These are phyloP conservation scores for Saccharomyces uvarum DNA, from an alignment of 1,139 yeast species.

Conservation along the genomic window DNA sequence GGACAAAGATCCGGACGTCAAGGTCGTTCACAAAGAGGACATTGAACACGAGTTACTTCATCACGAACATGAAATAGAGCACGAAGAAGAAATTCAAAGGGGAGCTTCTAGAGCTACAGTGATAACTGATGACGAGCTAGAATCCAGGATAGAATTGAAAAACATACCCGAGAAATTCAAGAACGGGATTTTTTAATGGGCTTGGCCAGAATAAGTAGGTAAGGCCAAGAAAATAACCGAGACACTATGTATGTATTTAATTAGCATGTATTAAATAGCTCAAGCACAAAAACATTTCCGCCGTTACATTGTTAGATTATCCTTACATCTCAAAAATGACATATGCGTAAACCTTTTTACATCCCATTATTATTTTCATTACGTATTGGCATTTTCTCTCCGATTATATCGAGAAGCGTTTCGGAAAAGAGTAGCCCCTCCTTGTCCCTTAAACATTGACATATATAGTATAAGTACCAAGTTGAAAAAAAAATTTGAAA, in stretches of 20 bases:
- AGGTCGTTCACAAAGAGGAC: slow-evolving; percentile 77
- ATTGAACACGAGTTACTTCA: slow-evolving; percentile 82
- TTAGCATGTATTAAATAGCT: neutral
- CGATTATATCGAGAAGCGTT: neutral
- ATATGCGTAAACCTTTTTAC: neutral
- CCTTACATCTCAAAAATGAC: neutral
- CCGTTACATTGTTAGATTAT: neutral
- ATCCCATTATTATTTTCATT: neutral
- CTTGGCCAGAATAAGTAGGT: neutral
- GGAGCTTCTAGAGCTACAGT: slow-evolving; percentile 35
- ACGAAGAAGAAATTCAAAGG: slow-evolving; percentile 46
- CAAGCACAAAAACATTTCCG: neutral
- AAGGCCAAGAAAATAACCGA: neutral
- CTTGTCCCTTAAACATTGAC: neutral
- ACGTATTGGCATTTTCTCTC: neutral
- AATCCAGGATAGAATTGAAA: slow-evolving; percentile 30
- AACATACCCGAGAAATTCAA: slow-evolving; percentile 36
- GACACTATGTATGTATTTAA: neutral
- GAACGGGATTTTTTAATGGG: slow-evolving; percentile 22
- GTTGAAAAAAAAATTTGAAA: neutral
- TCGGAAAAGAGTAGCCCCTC: neutral
- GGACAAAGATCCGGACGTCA: slow-evolving; percentile 74
- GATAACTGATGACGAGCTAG: slow-evolving; percentile 37
- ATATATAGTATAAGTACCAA: neutral
- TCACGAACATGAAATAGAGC: slow-evolving; percentile 83